A percentile compares a stretch with the other conserved stretches of the same genome.
Evolutionary conservation across 345 rosid genomes (phyloP).

Genomic region (Syzygium oleosum): DNA sequence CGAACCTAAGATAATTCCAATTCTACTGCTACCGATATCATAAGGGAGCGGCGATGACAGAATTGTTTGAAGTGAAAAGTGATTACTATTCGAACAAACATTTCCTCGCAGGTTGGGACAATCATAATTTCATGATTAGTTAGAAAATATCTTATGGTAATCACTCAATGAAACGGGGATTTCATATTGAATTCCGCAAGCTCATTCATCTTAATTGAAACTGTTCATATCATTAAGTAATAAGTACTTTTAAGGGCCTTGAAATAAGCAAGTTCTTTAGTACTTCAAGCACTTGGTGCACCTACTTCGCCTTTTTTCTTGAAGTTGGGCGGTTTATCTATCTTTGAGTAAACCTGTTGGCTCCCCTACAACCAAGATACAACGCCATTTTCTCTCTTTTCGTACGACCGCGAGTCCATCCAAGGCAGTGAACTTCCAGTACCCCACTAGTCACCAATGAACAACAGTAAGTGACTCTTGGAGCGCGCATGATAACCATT

Average conservation of each 20-base stretch:
- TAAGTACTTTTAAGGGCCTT: not conserved
- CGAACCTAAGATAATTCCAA: not conserved
- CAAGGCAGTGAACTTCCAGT: too few species aligned
- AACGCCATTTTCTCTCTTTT: too few species aligned
- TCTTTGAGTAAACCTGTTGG: too few species aligned
- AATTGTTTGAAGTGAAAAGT: not conserved
- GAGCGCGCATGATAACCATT: too few species aligned
- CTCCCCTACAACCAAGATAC: too few species aligned
- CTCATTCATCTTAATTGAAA: not conserved
- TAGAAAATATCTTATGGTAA: not conserved
- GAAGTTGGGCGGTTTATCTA: too few species aligned
- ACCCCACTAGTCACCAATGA: too few species aligned
- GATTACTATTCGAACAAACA: too few species aligned
- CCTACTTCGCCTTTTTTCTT: too few species aligned
- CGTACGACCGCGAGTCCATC: too few species aligned
- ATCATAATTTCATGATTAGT: not conserved
- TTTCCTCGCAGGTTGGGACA: not conserved
- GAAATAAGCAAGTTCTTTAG: not conserved
- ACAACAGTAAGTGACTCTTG: too few species aligned
- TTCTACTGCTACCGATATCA: not conserved
- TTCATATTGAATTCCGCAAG: not conserved
- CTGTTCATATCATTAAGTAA: not conserved
- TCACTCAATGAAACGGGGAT: not conserved
- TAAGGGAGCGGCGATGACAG: not conserved
- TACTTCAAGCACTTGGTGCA: too few species aligned